These are phyloP conservation scores for Vigna nakashimae DNA, from an alignment of 306 rosid species.

Conservation along the genomic window DNA sequence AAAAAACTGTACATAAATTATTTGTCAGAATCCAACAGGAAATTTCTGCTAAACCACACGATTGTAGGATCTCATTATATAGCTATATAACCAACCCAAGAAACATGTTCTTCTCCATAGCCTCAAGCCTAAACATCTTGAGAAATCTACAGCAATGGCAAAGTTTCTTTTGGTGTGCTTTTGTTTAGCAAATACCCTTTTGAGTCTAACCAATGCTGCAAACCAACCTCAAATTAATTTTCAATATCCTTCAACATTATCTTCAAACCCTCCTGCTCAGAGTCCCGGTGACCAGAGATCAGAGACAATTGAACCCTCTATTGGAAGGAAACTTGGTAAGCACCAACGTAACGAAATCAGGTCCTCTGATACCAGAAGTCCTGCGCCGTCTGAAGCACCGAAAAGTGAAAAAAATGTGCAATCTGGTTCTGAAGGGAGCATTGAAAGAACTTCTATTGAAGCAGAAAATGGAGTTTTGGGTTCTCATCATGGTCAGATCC, in stretches of 20 bases:
- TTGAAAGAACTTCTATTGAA: constrained; percentile 38
- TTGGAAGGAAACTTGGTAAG: constrained; percentile 67
- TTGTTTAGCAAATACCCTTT: constrained; percentile 51
- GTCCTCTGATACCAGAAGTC: constrained; percentile 39
- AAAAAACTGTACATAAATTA: constrained; percentile 2
- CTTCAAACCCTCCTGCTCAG: constrained; percentile 37
- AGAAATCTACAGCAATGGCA: constrained; percentile 52
- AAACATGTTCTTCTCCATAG: constrained; percentile 40
- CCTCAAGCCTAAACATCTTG: constrained; percentile 18
- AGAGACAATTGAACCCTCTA: constrained; percentile 18
- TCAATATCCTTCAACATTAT: constrained; percentile 34
- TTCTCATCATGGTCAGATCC: constrained; percentile 20
- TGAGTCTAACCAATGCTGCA: constrained; percentile 46
- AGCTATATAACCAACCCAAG: constrained; percentile 37
- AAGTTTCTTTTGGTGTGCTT: constrained; percentile 52
- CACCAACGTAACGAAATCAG: constrained; percentile 42
- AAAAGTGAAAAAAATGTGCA: constrained; percentile 29
- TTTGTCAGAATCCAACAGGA: constrained; percentile 52
- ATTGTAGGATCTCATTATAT: constrained; percentile 46
- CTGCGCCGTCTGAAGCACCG: constrained; percentile 46
- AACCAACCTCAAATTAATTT: constrained; percentile 34
- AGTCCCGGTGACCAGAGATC: constrained; percentile 36
- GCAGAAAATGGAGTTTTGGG: constrained; percentile 35
- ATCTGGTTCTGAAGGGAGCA: constrained; percentile 25
- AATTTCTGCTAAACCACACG: constrained; percentile 65